Evolutionary conservation across 768 basidiomycete species (phyloP).

Genomic region (Pseudohyphozyma bogoriensis): DNA sequence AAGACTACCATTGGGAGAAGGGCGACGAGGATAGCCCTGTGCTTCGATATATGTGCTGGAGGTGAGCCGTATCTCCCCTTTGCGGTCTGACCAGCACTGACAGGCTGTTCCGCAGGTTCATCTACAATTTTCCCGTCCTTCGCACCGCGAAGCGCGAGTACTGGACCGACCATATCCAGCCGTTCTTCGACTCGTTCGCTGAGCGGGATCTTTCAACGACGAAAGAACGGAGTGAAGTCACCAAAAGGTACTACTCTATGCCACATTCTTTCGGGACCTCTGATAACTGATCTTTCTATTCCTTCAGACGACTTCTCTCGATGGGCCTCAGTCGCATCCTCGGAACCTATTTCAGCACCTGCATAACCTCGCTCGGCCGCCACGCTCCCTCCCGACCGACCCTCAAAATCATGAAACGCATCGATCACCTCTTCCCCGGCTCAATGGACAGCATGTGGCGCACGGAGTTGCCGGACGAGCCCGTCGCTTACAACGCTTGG

Average conservation of each 20-base stretch:
- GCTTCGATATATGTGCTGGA: constrained; percentile 17
- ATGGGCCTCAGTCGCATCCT: constrained; percentile 24
- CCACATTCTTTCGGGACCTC: too few relatives aligned
- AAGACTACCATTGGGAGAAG: constrained; percentile 7
- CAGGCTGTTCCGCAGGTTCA: constrained; percentile 5
- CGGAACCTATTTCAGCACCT: constrained; percentile 22
- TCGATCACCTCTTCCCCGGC: constrained; percentile 23
- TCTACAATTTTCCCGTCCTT: constrained; percentile 15
- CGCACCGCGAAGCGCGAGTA: constrained; percentile 14
- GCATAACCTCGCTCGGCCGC: neutral
- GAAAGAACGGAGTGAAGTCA: constrained; percentile 21
- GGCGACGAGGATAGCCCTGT: constrained; percentile 3
- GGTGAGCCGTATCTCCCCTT: neutral
- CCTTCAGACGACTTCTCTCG: constrained; percentile 20
- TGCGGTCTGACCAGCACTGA: neutral
- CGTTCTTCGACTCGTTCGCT: constrained; percentile 26
- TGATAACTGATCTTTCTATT: neutral
- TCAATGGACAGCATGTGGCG: constrained; percentile 19
- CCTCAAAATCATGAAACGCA: neutral
- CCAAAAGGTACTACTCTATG: constrained; percentile 17
- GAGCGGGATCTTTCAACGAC: constrained; percentile 19
- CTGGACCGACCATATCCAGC: constrained; percentile 23
- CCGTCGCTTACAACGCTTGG: constrained; percentile 11
- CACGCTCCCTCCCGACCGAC: constrained; percentile 10
- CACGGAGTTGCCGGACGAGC: neutral